Base-by-base conservation (phyloP, 306 rosid species). In the Argentina anserina region DNA sequence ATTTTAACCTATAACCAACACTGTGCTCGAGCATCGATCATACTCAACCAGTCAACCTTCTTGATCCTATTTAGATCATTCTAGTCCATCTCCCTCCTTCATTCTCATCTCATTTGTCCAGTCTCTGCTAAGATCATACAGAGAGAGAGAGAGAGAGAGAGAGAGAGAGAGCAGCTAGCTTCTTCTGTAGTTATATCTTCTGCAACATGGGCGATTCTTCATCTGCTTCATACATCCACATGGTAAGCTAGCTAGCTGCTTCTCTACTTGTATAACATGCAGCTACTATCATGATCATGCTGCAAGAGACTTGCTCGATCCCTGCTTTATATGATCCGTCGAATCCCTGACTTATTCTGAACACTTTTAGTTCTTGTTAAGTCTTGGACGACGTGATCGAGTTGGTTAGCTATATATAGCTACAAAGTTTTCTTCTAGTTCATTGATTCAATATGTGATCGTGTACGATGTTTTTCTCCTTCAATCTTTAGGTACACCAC, bases 221-320 rank as follows among this genome's bases (percentile, higher is more conserved):
- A 25, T 81, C 99, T 55, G 95, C 96, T 72, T 83, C 96, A 47
- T 89, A 94, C 76, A 94, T 94, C 71, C 99, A 76, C 72, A 62
- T 90, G 95, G 99, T 90, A 75, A 79, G 88, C 40, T 41, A 20
- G 15, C 15, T 63, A 10, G 13, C n/a, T n/a, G n/a, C n/a, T n/a
- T 26, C n/a, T 9, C 26, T 53, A 10, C 33, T 23, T 23, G 61
- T 53, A 23, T 53, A 23, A 25, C 34, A 53, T 53, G 15, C 15
- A 53, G 56, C 20, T 23, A 13, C 34, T 12, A 21, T n/a, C 59
- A 69, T 50, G 31, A 47, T 47, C 45, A 20, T 34, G 21, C 34
- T 56, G 20, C 29, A 56, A 5, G 18, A 12, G 34, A 53, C 17
- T 55, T 25, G 61, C 20, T 58, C 37, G 1, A 37, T 58, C 64